A percentile compares a stretch with the other conserved stretches of the same genome.
Evolutionary conservation across 345 rosid species (phyloP).

Genomic region (Gossypium bickii): DNA sequence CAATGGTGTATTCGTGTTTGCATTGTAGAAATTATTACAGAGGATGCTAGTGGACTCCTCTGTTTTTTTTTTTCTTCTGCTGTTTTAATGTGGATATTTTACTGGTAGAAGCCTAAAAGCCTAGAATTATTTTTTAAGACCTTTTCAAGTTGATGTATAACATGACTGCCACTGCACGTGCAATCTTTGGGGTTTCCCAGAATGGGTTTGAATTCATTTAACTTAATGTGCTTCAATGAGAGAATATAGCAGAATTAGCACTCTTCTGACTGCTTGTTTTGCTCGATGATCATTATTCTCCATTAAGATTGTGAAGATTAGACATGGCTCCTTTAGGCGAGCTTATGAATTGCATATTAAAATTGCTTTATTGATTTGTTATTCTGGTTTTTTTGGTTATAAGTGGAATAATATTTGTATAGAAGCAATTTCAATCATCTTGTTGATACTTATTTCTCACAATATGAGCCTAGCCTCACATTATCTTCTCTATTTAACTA

Average conservation of each 20-base stretch:
- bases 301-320: not conserved
- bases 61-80: not conserved
- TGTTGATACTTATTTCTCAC: not conserved
- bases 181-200: not conserved
- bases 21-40: not conserved
- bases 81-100: too few species aligned
- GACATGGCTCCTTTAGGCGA: not conserved
- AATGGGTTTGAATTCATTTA: not conserved
- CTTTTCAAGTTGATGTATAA: not conserved
- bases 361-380: not conserved
- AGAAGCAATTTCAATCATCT: not conserved
- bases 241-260: not conserved
- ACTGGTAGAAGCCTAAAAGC: not conserved
- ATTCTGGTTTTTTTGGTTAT: not conserved
- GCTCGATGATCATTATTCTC: not conserved
- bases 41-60: not conserved
- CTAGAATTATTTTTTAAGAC: not conserved
- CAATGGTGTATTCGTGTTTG: not conserved
- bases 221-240: not conserved
- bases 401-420: not conserved
- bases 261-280: not conserved
- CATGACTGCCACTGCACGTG: not conserved
- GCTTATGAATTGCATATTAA: not conserved
- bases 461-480: not conserved
- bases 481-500: not conserved